Conservation (phyloP, 257 asterid genomes). For the Solanum pimpinellifolium region DNA sequence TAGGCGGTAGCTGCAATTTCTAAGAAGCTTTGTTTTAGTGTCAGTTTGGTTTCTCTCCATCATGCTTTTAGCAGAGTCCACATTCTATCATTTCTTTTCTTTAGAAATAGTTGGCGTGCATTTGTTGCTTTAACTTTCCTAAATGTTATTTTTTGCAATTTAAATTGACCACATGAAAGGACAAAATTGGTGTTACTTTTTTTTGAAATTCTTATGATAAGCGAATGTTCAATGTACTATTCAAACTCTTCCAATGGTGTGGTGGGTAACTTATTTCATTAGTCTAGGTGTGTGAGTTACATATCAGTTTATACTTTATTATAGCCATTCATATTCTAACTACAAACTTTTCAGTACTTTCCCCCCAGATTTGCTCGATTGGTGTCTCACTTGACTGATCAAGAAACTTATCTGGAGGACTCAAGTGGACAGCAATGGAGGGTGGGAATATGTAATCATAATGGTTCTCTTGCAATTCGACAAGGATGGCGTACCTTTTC, state of each 20-base stretch:
- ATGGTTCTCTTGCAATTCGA: slow-evolving; percentile 27
- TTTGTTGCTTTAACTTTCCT: background rate
- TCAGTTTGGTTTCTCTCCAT: background rate
- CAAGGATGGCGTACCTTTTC: slow-evolving; percentile 55
- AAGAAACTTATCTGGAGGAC: slow-evolving; percentile 42
- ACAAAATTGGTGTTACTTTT: background rate
- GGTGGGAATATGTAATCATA: slow-evolving; percentile 18
- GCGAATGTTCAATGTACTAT: background rate
- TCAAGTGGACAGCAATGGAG: slow-evolving; percentile 26
- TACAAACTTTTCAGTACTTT: slow-evolving; percentile 37
- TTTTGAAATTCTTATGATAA: background rate
- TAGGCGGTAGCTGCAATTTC: background rate
- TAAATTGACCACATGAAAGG: background rate
- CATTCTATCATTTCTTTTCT: background rate
- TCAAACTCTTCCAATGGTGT: background rate
- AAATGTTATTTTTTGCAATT: background rate
- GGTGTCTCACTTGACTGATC: slow-evolving; percentile 15
- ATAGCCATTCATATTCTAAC: background rate
- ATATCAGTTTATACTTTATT: background rate
- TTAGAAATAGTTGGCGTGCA: background rate
- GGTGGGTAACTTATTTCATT: background rate
- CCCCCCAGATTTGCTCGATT: slow-evolving; percentile 39
- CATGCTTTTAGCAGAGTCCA: background rate
- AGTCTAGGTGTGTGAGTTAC: background rate
- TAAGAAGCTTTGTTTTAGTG: background rate